phyloP scores from a whole-genome alignment of 345 rosid species.

The Crucihimalaya himalaica region DNA sequence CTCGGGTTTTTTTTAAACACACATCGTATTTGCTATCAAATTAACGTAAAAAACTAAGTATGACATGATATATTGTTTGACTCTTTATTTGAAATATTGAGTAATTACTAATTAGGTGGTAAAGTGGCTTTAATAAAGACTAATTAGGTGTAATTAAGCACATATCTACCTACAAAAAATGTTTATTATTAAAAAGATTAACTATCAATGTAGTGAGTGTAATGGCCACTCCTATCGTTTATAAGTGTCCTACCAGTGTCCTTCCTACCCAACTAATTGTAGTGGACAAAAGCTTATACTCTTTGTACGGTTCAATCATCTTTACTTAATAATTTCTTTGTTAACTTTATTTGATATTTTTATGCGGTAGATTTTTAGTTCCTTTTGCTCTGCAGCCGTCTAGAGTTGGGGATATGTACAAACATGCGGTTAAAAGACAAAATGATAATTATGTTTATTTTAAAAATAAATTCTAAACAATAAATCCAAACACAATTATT shows the following conservation, averaged over 20 bases:
- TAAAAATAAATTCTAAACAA: not conserved
- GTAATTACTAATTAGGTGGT: not conserved
- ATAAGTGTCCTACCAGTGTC: conserved; percentile 30
- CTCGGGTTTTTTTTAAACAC: no score
- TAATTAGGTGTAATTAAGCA: conserved; percentile 23
- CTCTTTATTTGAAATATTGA: not conserved
- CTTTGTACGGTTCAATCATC: conserved; percentile 10
- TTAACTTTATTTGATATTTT: not conserved
- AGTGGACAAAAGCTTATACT: conserved; percentile 24
- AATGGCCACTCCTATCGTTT: not conserved
- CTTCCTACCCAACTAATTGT: conserved; percentile 31
- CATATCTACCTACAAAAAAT: not conserved
- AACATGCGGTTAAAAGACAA: no score
- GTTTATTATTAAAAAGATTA: not conserved
- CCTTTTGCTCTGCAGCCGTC: conserved; percentile 6
- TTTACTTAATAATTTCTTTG: not conserved
- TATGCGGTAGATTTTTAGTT: not conserved
- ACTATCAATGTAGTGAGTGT: not conserved
- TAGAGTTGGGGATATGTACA: not conserved
- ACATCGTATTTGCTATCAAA: not conserved
- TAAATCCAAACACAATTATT: not conserved
- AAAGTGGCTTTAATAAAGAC: conserved; percentile 32
- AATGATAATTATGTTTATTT: not conserved
- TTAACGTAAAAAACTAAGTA: not conserved
- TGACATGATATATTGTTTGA: conserved; percentile 20